Evolutionary conservation across 805 yeast genomes (phyloP).

Genomic region (Barnettozyma pratensis): DNA sequence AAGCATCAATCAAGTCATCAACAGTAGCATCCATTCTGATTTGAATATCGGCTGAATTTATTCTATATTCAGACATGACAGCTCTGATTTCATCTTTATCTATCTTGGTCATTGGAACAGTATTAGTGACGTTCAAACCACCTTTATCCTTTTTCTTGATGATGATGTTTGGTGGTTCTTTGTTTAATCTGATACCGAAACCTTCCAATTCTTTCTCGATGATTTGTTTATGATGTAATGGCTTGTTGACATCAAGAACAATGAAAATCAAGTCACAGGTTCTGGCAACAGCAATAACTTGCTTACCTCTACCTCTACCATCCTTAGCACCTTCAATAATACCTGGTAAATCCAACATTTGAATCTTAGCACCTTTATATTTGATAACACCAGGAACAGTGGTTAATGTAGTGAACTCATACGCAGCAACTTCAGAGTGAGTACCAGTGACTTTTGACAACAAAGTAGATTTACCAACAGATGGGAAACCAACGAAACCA

Average conservation of each 20-base stretch:
- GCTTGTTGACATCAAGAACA: conserved; percentile 94
- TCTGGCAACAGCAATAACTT: conserved; percentile 98
- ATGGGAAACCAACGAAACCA: conserved; percentile 93
- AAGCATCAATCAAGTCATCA: conserved; percentile 91
- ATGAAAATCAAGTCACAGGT: conserved; percentile 91
- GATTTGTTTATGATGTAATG: conserved; percentile 87
- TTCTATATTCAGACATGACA: conserved; percentile 91
- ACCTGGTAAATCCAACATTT: conserved; percentile 96
- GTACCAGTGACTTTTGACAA: conserved; percentile 88
- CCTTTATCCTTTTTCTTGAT: conserved; percentile 94
- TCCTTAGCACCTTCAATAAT: conserved; percentile 94
- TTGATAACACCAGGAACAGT: conserved; percentile 95
- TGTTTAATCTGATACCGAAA: conserved; percentile 91
- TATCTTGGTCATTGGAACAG: conserved; percentile 87
- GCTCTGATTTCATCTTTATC: conserved; percentile 93
- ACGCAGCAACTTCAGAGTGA: conserved; percentile 89
- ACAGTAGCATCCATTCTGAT: conserved; percentile 97
- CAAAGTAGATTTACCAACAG: conserved; percentile 94
- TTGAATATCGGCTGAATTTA: conserved; percentile 93
- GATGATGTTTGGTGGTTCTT: conserved; percentile 86
- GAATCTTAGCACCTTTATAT: conserved; percentile 95
- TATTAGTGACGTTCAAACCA: conserved; percentile 88
- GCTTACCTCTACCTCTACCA: conserved; percentile 90
- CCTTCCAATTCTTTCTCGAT: conserved; percentile 96
- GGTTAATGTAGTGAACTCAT: conserved; percentile 93